Evolutionary conservation across 192 early-diverging fungal species (phyloP), one percentile per base, ranked within the genome.

Genomic region (Chytriomyces sp.): DNA sequence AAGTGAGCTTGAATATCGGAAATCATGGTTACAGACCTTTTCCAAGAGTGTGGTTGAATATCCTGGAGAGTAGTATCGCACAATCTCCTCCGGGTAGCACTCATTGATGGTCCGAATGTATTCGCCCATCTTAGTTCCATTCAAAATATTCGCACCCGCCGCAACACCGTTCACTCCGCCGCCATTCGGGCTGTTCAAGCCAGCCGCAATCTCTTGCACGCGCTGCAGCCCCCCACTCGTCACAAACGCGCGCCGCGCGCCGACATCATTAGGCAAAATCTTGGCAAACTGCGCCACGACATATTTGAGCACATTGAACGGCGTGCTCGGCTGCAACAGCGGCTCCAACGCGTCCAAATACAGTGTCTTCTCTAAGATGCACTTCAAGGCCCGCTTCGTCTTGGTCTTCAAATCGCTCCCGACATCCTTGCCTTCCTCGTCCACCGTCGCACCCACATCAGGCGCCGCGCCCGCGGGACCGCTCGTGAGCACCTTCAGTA

Each of bases 81-180:
- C 86, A 69, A 88, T 88, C 54, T 88, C 86, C 77, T 88, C 86
- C 5, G 86, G 86, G 58, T 86, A 88, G 61, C 86, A 88, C 60
- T 82, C 81, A 63, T 88, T 86, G 54, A 88, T 86, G 6, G 70
- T 79, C 31, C 84, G 39, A 41, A 88, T 81, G 32, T 75, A 74
- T 69, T 88, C 86, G 1, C 83, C 86, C 80, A 88, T 74, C 69
- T 88, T 88, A 39, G 81, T 83, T 19, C 82, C 84, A 22, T 72
- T 79, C 28, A 82, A 55, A 28, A 67, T 63, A 25, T 55, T 58
- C 6, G 34, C 28, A 2, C 25, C 34, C 30, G 39, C 58, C 49
- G 59, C 56, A 60, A 36, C 7, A 57, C 1, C 32, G 39, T 59
- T 26, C 52, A 53, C 10, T 59, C 64, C 40, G 71, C 53, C 44